A percentile compares a stretch with the other conserved stretches of the same genome.
Evolutionary conservation across 805 yeast genomes (phyloP).

Genomic region (Candida michaelii): DNA sequence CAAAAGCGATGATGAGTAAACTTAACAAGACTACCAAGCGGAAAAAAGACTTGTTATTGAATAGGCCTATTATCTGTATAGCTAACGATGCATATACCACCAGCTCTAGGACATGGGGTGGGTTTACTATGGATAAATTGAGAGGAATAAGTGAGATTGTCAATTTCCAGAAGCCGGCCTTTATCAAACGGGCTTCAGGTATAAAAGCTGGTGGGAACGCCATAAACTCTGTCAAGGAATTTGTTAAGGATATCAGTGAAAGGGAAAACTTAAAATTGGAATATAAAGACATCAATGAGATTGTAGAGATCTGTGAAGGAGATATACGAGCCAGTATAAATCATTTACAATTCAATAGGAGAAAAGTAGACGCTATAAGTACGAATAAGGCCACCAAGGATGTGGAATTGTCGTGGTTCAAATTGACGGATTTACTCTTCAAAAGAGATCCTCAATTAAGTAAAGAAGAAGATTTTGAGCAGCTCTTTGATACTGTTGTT

Average conservation of each 20-base stretch:
- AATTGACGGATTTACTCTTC: constrained; percentile 62
- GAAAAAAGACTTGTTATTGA: constrained; percentile 42
- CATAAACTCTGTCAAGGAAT: constrained; percentile 36
- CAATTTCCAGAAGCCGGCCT: constrained; percentile 59
- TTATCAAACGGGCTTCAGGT: constrained; percentile 45
- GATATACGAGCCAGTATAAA: constrained; percentile 87
- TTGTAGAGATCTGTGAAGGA: constrained; percentile 70
- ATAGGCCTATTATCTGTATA: constrained; percentile 86
- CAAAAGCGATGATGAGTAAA: constrained; percentile 40
- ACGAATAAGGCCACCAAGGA: constrained; percentile 49
- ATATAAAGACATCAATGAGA: constrained; percentile 55
- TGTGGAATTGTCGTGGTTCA: constrained; percentile 62
- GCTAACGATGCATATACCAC: constrained; percentile 82
- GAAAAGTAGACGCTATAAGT: constrained; percentile 14
- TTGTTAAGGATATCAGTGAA: constrained; percentile 48
- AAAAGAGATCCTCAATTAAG: constrained; percentile 46
- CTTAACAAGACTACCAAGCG: constrained; percentile 17
- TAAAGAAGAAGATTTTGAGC: constrained; percentile 48
- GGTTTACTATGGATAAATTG: constrained; percentile 66
- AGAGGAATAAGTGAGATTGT: constrained; percentile 74
- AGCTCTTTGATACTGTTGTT: constrained; percentile 47
- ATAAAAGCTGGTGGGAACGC: constrained; percentile 36
- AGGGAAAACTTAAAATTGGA: constrained; percentile 52
- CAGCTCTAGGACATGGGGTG: constrained; percentile 23
- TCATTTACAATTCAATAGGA: constrained; percentile 64